phyloP scores from a whole-genome alignment of 1,284 basidiomycete genomes.

The Leccinum griseonigrum region DNA sequence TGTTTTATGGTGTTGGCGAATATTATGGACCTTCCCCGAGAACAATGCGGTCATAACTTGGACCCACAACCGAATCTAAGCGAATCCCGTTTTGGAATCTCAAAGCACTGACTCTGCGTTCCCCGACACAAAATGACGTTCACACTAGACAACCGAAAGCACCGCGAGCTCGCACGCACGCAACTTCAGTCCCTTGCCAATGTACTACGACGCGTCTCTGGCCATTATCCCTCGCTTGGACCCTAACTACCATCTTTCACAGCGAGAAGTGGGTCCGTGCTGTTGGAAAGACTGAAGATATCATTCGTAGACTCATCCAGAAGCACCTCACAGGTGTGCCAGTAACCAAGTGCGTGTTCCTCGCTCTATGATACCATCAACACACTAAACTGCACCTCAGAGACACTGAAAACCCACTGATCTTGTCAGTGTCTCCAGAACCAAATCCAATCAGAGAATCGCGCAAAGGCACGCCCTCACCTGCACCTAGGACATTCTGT shows the following conservation, averaged over 20 bases:
- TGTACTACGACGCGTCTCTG: constrained; percentile 6
- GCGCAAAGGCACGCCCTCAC: neutral
- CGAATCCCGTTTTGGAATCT: constrained; percentile 13
- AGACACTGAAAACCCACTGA: neutral
- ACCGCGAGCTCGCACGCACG: constrained; percentile 20
- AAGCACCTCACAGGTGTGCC: constrained; percentile 30
- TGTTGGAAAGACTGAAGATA: constrained; percentile 28
- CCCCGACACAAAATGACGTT: neutral
- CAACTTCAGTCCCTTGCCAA: constrained; percentile 31
- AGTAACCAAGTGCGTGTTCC: constrained; percentile 10
- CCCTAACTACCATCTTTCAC: neutral
- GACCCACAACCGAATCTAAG: constrained; percentile 20
- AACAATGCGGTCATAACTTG: constrained; percentile 19
- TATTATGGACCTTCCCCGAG: constrained; percentile 5
- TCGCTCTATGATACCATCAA: neutral
- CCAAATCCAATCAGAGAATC: neutral
- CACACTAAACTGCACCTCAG: constrained; percentile 9
- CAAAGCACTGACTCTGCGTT: constrained; percentile 16
- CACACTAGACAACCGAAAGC: constrained; percentile 17
- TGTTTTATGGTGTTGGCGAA: constrained; percentile 1
- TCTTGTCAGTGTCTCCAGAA: neutral
- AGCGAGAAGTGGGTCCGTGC: constrained; percentile 26
- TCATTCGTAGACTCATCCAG: constrained; percentile 23
- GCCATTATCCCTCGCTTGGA: neutral
- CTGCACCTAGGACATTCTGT: neutral